Evolutionary conservation across 176 grass and related monocot genomes (phyloP).

Genomic region (Tillandsia fasciculata): DNA sequence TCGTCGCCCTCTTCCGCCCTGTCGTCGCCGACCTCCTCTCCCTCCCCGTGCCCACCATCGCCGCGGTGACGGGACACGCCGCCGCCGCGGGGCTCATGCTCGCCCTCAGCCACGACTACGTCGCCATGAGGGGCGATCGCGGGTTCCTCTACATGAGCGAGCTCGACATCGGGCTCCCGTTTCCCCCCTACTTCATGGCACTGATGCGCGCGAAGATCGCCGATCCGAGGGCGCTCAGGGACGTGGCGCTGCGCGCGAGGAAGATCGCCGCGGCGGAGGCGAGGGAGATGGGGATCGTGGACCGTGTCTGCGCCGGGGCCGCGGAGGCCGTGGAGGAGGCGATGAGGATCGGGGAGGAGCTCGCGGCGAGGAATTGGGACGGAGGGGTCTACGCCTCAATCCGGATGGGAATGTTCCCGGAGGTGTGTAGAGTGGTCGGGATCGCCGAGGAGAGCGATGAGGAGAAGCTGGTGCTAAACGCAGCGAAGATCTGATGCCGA

Average conservation of each 20-base stretch:
- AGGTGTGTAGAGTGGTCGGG: conserved; percentile 19
- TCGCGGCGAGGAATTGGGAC: conserved; percentile 36
- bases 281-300: conserved; percentile 42
- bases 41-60: conserved; percentile 79
- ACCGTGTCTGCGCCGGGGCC: conserved; percentile 26
- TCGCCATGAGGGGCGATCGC: conserved; percentile 49
- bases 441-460: background rate
- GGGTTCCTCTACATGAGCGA: conserved; percentile 92
- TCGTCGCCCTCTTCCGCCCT: conserved; percentile 36
- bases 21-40: conserved; percentile 55
- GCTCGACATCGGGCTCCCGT: conserved; percentile 48
- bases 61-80: conserved; percentile 74
- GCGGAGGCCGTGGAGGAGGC: conserved; percentile 20
- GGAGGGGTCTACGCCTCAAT: conserved; percentile 28
- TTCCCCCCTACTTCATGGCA: conserved; percentile 43
- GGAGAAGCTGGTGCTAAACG: background rate
- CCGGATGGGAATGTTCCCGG: conserved; percentile 28
- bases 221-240: conserved; percentile 32
- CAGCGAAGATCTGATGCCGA: background rate
- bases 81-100: conserved; percentile 42
- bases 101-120: conserved; percentile 51
- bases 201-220: conserved; percentile 61
- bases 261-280: conserved; percentile 44
- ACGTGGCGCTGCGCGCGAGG: conserved; percentile 37
- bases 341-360: conserved; percentile 24